Conservation (phyloP, 352 stramenopile genomes). For the Globisporangium rhizosaccharum region DNA sequence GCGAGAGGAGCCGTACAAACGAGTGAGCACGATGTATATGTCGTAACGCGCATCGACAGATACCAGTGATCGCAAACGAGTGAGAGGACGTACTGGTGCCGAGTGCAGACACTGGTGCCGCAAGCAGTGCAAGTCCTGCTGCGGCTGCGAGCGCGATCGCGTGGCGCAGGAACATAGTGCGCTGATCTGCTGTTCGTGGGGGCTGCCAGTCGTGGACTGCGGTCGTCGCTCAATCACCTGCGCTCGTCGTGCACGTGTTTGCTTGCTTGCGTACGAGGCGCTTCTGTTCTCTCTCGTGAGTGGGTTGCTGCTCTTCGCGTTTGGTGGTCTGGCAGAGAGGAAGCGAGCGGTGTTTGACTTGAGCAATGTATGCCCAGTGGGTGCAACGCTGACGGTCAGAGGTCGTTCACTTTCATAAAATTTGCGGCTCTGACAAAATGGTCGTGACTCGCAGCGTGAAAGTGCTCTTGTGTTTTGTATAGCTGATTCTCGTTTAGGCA, state of each 20-base stretch:
- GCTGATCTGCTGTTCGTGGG: neutral
- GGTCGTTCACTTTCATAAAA: no score
- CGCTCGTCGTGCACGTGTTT: neutral
- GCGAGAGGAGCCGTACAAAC: neutral
- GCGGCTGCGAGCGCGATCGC: neutral
- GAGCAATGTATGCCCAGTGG: neutral
- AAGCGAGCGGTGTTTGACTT: neutral
- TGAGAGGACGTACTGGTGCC: constrained; percentile 34
- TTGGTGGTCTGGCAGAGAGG: no score
- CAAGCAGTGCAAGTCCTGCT: constrained; percentile 4
- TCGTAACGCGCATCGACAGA: neutral
- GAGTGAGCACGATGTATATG: neutral
- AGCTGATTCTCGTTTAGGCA: no score
- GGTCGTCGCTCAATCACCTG: no score
- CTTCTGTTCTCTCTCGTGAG: neutral
- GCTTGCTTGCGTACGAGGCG: neutral
- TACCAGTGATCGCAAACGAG: neutral
- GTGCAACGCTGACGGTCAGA: neutral
- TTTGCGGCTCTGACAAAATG: neutral
- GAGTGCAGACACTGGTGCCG: constrained; percentile 20
- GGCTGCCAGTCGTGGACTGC: neutral
- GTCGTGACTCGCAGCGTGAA: neutral
- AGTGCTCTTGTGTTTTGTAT: neutral
- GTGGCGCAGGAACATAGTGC: neutral
- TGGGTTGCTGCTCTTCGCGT: no score